A percentile compares a stretch with the other conserved stretches of the same genome.
These are phyloP conservation scores for Parmelia sp. DNA, from an alignment of 495 filamentous ascomycete genomes.

Conservation along the genomic window DNA sequence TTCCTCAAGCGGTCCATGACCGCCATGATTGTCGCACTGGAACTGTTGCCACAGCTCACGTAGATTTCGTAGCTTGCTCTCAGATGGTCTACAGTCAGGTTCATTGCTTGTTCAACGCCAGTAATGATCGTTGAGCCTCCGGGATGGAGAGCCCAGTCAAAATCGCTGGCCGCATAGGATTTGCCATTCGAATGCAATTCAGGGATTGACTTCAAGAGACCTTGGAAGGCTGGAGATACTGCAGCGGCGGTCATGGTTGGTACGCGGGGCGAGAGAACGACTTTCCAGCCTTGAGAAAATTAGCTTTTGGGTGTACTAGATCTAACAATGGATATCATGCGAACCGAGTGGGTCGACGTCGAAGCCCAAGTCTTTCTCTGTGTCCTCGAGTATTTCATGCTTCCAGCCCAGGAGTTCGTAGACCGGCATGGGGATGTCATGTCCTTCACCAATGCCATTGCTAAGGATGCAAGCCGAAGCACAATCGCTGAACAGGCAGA, in stretches of 20 bases:
- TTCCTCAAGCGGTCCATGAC: slow-evolving; percentile 51
- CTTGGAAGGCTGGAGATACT: slow-evolving; percentile 44
- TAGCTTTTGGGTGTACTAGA: neutral
- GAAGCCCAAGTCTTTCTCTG: slow-evolving; percentile 52
- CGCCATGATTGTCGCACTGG: slow-evolving; percentile 53
- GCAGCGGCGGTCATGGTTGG: slow-evolving; percentile 44
- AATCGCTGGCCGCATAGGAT: slow-evolving; percentile 38
- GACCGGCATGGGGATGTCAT: slow-evolving; percentile 32
- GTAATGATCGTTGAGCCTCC: slow-evolving; percentile 59
- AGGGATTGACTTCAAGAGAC: slow-evolving; percentile 39
- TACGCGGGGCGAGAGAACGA: slow-evolving; percentile 51
- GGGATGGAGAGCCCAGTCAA: slow-evolving; percentile 66
- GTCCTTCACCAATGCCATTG: slow-evolving; percentile 39
- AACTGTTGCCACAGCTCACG: slow-evolving; percentile 57
- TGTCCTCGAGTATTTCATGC: slow-evolving; percentile 47
- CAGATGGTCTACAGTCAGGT: slow-evolving; percentile 51
- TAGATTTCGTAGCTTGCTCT: slow-evolving; percentile 57
- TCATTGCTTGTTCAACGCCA: slow-evolving; percentile 49
- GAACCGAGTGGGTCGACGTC: slow-evolving; percentile 50
- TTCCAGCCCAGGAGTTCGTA: slow-evolving; percentile 57
- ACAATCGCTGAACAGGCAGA: slow-evolving; percentile 58
- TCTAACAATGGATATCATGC: neutral
- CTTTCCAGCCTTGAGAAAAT: slow-evolving; percentile 45
- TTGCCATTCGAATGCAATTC: slow-evolving; percentile 38
- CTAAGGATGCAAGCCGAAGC: slow-evolving; percentile 53